Evolutionary conservation across 2,329 filamentous ascomycete species (phyloP).

Genomic region (Fusarium chuoi): DNA sequence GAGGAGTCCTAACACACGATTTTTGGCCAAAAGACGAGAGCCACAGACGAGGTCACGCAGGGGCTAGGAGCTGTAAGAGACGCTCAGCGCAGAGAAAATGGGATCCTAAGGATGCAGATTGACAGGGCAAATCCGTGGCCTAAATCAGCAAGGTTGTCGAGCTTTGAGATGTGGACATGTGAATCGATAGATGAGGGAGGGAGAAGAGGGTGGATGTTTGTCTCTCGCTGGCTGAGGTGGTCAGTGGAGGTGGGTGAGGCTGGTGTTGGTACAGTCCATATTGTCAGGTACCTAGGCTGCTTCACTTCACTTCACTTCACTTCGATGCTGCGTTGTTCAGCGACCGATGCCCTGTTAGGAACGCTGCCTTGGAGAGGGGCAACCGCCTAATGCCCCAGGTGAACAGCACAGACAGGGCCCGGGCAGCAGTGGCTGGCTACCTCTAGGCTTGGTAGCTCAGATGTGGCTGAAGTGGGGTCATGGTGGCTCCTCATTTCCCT

Average conservation of each 20-base stretch:
- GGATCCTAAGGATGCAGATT: slow-evolving; percentile 22
- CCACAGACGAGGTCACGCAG: slow-evolving; percentile 17
- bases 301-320: background rate
- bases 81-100: slow-evolving; percentile 29
- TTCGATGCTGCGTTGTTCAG: slow-evolving; percentile 11
- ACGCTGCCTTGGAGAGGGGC: slow-evolving; percentile 18
- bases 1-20: slow-evolving; percentile 46
- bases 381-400: background rate
- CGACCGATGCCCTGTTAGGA: slow-evolving; percentile 14
- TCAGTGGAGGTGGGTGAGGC: slow-evolving; percentile 6
- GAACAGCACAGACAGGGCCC: background rate
- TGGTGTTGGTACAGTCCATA: slow-evolving; percentile 5
- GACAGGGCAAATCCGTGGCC: slow-evolving; percentile 32
- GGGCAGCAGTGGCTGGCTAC: background rate
- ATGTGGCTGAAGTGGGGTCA: slow-evolving; percentile 36
- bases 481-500: slow-evolving; percentile 31
- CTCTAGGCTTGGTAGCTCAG: background rate
- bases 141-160: slow-evolving; percentile 29
- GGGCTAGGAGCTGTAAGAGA: slow-evolving; percentile 9
- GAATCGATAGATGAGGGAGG: slow-evolving; percentile 45
- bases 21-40: slow-evolving; percentile 39
- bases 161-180: slow-evolving; percentile 34
- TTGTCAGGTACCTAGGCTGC: background rate
- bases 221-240: slow-evolving; percentile 1
- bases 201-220: slow-evolving; percentile 34